Conservation (phyloP, 202 grass and related monocot species). For the Elaeis oleifera region DNA sequence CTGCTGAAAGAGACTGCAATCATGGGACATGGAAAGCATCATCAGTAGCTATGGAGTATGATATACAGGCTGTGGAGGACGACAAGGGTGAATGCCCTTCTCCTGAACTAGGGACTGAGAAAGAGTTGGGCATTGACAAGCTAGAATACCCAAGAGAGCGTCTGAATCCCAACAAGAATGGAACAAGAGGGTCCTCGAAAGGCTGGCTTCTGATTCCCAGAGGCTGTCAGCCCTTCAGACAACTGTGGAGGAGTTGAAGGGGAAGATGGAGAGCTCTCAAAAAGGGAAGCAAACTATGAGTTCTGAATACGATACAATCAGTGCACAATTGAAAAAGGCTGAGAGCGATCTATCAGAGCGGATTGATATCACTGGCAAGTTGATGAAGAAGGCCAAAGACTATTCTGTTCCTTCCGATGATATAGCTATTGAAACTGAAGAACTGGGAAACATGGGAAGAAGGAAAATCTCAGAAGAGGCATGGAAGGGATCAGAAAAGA, state of each 20-base stretch:
- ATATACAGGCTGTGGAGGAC: slow-evolving; percentile 56
- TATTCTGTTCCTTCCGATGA: slow-evolving; percentile 34
- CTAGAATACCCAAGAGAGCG: slow-evolving; percentile 28
- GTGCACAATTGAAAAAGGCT: slow-evolving; percentile 49
- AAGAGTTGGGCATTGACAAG: slow-evolving; percentile 43
- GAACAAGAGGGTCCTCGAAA: slow-evolving; percentile 55
- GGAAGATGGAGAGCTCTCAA: slow-evolving; percentile 47
- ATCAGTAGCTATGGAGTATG: slow-evolving; percentile 32
- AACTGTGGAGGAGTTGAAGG: slow-evolving; percentile 62
- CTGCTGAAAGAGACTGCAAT: slow-evolving; percentile 63
- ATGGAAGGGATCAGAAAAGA: slow-evolving; percentile 68
- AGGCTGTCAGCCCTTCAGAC: slow-evolving; percentile 50
- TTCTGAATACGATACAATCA: slow-evolving; percentile 54
- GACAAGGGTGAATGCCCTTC: slow-evolving; percentile 56
- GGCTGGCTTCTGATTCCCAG: slow-evolving; percentile 58
- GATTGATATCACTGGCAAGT: slow-evolving; percentile 57
- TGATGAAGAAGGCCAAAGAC: slow-evolving; percentile 53
- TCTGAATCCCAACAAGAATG: slow-evolving; percentile 39
- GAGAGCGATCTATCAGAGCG: slow-evolving; percentile 55
- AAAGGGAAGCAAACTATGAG: slow-evolving; percentile 52
- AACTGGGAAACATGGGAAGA: slow-evolving; percentile 44
- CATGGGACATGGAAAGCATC: slow-evolving; percentile 47
- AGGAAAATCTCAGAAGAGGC: slow-evolving; percentile 60
- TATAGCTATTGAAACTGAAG: slow-evolving; percentile 32
- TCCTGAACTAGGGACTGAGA: slow-evolving; percentile 46